phyloP scores from a whole-genome alignment of 768 basidiomycete species.

The Cystofilobasidium macerans region DNA sequence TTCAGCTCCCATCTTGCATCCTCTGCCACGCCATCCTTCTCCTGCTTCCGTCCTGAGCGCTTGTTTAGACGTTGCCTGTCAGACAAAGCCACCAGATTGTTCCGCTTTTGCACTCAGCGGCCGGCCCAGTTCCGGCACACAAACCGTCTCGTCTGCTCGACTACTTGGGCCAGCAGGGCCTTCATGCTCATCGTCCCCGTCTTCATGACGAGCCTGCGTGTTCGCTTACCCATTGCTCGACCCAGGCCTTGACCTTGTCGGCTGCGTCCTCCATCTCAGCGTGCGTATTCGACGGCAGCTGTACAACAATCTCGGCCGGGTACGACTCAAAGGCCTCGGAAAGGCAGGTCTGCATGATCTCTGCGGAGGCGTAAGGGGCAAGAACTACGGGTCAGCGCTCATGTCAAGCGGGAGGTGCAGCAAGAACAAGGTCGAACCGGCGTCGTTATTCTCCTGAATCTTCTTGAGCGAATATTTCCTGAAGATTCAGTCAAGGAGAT shows the following conservation, averaged over 20 bases:
- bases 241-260: constrained; percentile 78
- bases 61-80: too few relatives aligned
- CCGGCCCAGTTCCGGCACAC: too few relatives aligned
- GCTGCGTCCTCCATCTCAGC: constrained; percentile 78
- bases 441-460: constrained; percentile 95
- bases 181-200: too few relatives aligned
- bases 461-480: constrained; percentile 83
- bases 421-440: constrained; percentile 36
- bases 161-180: too few relatives aligned
- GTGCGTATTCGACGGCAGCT: constrained; percentile 57
- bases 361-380: constrained; percentile 33
- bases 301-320: constrained; percentile 71
- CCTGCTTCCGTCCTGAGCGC: too few relatives aligned
- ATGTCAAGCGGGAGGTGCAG: neutral
- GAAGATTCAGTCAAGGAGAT: constrained; percentile 14
- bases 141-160: too few relatives aligned
- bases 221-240: constrained; percentile 51
- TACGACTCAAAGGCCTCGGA: constrained; percentile 84
- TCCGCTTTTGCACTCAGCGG: too few relatives aligned
- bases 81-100: too few relatives aligned
- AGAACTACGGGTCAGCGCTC: neutral
- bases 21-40: too few relatives aligned
- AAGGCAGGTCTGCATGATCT: constrained; percentile 87
- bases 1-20: too few relatives aligned
- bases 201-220: too few relatives aligned